Base-by-base conservation (phyloP, 2,329 filamentous ascomycete species). In the Sclerotinia glacialis region DNA sequence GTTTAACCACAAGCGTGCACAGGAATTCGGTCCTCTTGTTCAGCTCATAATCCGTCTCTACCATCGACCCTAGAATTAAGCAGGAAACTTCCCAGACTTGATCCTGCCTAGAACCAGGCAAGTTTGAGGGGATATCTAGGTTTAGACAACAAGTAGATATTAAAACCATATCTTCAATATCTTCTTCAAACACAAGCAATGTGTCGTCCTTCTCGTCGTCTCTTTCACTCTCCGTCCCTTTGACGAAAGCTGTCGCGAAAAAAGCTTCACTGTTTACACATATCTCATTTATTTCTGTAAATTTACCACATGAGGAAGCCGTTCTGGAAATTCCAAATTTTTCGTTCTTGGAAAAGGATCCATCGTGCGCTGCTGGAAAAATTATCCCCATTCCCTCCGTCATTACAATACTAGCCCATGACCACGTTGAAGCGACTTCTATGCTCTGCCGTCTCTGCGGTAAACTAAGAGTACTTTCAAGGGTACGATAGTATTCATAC, bases 331-430 rank as follows among this genome's bases (percentile, higher is more conserved):
- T 0, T 11, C 9, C 5, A 18, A 61, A 61, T n/a, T 28, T 5
- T 26, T 8, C 1, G 8, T 49, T 60, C 18, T 16, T 31, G 23
- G 44, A 49, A 47, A 61, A 61, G 2, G 23, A 61, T 11, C 5
- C n/a, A 61, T 61, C 28, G 7, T 61, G 44, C 44, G 40, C 28
- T 26, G 28, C 44, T 47, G 44, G 26, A 23, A 61, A 61, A 14
- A 47, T 11, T 16, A 49, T 49, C n/a, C 58, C 44, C 21, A 21
- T 49, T 18, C 16, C 26, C 59, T 49, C 44, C 31, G 2, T 40
- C 44, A 47, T 61, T 12, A 50, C 21, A 8, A 61, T 50, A 40
- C 59, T 47, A 61, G 37, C 49, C 37, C 47, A 64, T n/a, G 61
- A 46, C 49, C 49, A 64, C 2, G n/a, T 54, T n/a, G 26, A 18